Percentiles rank a stretch among this genome's conserved stretches.
Conservation (phyloP, 805 yeast genomes). For the Metschnikowia koreensis region DNA sequence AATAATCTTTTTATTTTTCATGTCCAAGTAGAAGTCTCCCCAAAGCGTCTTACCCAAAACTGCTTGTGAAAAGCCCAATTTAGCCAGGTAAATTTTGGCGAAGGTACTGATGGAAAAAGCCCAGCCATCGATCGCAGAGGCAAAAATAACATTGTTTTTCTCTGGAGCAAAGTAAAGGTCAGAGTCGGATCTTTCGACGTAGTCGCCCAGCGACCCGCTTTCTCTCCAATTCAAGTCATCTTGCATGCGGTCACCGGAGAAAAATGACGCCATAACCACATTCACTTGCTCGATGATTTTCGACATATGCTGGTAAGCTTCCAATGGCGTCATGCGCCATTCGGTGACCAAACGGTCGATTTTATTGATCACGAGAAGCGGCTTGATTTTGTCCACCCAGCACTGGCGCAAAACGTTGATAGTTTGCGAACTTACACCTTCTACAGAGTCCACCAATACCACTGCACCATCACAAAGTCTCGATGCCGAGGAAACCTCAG, state of each 20-base stretch:
- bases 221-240: slow-evolving; percentile 81
- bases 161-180: slow-evolving; percentile 87
- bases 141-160: slow-evolving; percentile 84
- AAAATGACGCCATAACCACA: slow-evolving; percentile 90
- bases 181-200: slow-evolving; percentile 72
- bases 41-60: slow-evolving; percentile 83
- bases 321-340: slow-evolving; percentile 74
- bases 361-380: slow-evolving; percentile 85
- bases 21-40: slow-evolving; percentile 92
- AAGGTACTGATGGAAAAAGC: slow-evolving; percentile 90
- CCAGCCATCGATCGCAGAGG: slow-evolving; percentile 95
- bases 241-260: slow-evolving; percentile 88
- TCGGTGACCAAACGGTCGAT: slow-evolving; percentile 84
- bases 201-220: slow-evolving; percentile 53
- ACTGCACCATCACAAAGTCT: slow-evolving; percentile 96
- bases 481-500: slow-evolving; percentile 95
- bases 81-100: slow-evolving; percentile 79
- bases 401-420: slow-evolving; percentile 92
- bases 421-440: slow-evolving; percentile 98
- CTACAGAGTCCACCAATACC: slow-evolving; percentile 93
- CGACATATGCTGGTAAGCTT: slow-evolving; percentile 78
- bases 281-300: slow-evolving; percentile 89
- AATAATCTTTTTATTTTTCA: slow-evolving; percentile 82
- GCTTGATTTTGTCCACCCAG: slow-evolving; percentile 89
- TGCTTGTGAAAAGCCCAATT: slow-evolving; percentile 78